Percentiles rank a stretch among this genome's conserved stretches.
Conservation (phyloP, 805 yeast genomes). For the Metschnikowia dekortorum region DNA sequence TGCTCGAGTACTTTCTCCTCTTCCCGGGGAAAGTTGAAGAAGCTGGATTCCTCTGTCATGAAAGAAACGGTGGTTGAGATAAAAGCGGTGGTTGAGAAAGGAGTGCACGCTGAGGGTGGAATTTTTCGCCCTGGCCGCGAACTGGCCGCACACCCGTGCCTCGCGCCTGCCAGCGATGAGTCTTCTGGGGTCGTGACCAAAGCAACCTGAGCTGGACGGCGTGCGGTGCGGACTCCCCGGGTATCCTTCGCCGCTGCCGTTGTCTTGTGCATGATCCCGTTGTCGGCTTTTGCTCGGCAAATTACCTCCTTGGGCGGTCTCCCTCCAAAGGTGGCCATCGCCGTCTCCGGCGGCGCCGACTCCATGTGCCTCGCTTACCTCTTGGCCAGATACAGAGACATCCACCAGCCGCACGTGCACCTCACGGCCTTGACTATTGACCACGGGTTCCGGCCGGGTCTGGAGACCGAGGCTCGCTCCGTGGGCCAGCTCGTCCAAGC, state of each 20-base stretch:
- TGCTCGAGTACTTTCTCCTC: slow-evolving; percentile 75
- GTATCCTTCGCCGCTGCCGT: too few relatives aligned
- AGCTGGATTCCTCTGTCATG: slow-evolving; percentile 25
- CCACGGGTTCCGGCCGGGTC: slow-evolving; percentile 51
- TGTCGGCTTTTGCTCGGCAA: background rate
- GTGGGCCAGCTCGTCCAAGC: slow-evolving; percentile 30
- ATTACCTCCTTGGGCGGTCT: background rate
- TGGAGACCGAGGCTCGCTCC: slow-evolving; percentile 44
- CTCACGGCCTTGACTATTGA: slow-evolving; percentile 62
- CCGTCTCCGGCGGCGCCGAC: slow-evolving; percentile 80
- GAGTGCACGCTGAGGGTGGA: too few relatives aligned
- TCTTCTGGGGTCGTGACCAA: too few relatives aligned
- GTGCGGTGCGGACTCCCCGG: too few relatives aligned
- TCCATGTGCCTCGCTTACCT: slow-evolving; percentile 65
- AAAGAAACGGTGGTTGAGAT: background rate
- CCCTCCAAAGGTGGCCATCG: slow-evolving; percentile 39
- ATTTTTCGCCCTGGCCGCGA: background rate
- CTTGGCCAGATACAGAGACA: slow-evolving; percentile 32
- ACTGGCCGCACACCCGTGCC: background rate
- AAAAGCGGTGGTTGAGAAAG: background rate
- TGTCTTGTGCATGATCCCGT: background rate
- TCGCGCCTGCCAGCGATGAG: too few relatives aligned
- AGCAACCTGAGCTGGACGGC: too few relatives aligned
- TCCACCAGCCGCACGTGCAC: slow-evolving; percentile 23
- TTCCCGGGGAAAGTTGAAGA: slow-evolving; percentile 75